Evolutionary conservation across 345 rosid species (phyloP).

Genomic region (Aurinia saxatilis): DNA sequence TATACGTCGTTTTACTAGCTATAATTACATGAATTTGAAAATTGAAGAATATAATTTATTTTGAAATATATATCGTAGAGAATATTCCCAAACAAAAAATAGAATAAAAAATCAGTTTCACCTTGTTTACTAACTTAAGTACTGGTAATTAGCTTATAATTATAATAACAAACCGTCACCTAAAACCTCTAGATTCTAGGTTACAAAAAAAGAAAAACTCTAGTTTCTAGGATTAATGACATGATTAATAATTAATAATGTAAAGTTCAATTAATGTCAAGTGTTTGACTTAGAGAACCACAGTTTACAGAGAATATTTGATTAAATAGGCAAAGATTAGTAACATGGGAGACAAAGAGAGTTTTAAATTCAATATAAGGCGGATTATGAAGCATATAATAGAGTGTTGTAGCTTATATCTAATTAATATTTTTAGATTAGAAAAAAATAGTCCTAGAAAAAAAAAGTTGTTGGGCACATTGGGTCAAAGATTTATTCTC

Average conservation of each 20-base stretch:
- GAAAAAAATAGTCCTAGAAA: background rate
- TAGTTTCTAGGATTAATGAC: background rate
- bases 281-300: slow-evolving; percentile 13
- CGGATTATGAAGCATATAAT: slow-evolving; percentile 18
- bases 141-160: too few relatives aligned
- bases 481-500: slow-evolving; percentile 26
- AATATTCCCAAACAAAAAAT: background rate
- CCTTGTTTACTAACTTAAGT: too few relatives aligned
- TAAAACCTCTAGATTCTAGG: too few relatives aligned
- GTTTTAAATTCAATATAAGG: background rate
- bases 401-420: background rate
- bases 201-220: background rate
- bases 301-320: background rate
- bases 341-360: slow-evolving; percentile 21
- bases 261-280: background rate
- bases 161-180: background rate
- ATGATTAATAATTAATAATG: background rate
- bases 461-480: slow-evolving; percentile 11
- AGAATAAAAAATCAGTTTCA: background rate
- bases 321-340: background rate
- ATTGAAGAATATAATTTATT: too few relatives aligned
- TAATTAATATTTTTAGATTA: background rate
- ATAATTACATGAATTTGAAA: too few relatives aligned
- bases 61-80: background rate
- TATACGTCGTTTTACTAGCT: too few relatives aligned